phyloP scores from a whole-genome alignment of 805 yeast genomes.

The Saccharomycopsis oosterbeekiorum region DNA sequence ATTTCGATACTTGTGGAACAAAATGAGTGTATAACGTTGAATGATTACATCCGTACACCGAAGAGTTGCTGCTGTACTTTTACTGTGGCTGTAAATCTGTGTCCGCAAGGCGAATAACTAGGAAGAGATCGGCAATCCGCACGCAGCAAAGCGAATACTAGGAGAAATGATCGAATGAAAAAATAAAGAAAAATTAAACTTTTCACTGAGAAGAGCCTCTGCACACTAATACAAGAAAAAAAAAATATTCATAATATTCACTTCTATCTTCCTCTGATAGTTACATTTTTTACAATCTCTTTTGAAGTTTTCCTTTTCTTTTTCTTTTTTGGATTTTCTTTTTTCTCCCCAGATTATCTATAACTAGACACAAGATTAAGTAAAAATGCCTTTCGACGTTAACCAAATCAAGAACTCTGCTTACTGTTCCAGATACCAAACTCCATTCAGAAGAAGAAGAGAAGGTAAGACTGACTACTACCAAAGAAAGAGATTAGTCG shows the following conservation, averaged over 20 bases:
- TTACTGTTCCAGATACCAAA: slow-evolving; percentile 98
- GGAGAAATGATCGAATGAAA: background rate
- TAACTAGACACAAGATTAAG: slow-evolving; percentile 84
- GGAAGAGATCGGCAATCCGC: background rate
- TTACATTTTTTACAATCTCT: too few species aligned
- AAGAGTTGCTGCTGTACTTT: too few species aligned
- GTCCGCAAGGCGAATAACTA: too few species aligned
- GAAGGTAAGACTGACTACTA: slow-evolving; percentile 99
- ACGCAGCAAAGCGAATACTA: too few species aligned
- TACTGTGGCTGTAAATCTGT: too few species aligned
- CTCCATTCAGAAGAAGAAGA: slow-evolving; percentile 99
- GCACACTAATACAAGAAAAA: background rate
- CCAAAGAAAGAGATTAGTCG: slow-evolving; percentile 98
- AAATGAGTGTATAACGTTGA: too few species aligned
- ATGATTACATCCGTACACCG: too few species aligned
- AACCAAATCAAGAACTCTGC: slow-evolving; percentile 72
- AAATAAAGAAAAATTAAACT: background rate
- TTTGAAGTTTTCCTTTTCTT: background rate
- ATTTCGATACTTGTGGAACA: too few species aligned
- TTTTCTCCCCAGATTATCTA: slow-evolving; percentile 52
- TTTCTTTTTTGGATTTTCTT: background rate
- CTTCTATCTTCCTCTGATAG: background rate
- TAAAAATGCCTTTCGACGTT: slow-evolving; percentile 62
- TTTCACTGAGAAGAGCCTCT: background rate
- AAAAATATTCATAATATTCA: background rate